These are phyloP conservation scores for Phytophthora idaei DNA, from an alignment of 352 stramenopile genomes.

Conservation along the genomic window DNA sequence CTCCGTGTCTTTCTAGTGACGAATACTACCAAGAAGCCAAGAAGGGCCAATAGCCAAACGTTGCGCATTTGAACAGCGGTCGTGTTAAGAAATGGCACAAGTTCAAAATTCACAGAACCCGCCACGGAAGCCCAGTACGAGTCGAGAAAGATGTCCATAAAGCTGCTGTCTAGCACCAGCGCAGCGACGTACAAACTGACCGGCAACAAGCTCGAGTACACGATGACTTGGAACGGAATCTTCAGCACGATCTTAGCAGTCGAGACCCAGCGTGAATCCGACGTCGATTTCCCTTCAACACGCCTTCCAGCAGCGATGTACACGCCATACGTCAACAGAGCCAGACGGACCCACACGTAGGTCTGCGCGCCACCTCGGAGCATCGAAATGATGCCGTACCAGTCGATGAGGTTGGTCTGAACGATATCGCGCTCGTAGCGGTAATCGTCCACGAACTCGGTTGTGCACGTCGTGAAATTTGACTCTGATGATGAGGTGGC, in stretches of 20 bases:
- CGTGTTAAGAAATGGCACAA: conserved; percentile 34
- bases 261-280: not conserved
- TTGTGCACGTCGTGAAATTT: conserved; percentile 20
- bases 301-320: conserved; percentile 1
- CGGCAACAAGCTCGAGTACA: conserved; percentile 55
- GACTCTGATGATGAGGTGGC: no score
- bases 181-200: conserved; percentile 41
- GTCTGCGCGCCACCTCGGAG: conserved; percentile 40
- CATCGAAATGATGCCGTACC: conserved; percentile 27
- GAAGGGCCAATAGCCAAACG: conserved; percentile 49
- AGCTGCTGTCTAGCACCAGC: conserved; percentile 46
- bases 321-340: conserved; percentile 22
- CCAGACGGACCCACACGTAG: conserved; percentile 57
- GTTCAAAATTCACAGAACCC: conserved; percentile 24
- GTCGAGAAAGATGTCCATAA: conserved; percentile 50
- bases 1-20: conserved; percentile 11
- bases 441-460: conserved; percentile 54
- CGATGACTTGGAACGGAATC: conserved; percentile 58
- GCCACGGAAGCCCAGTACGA: conserved; percentile 40
- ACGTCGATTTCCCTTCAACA: not conserved
- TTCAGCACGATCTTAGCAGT: conserved; percentile 35
- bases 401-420: conserved; percentile 42
- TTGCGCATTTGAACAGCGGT: conserved; percentile 51
- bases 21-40: conserved; percentile 31
- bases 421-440: conserved; percentile 55